Evolutionary conservation across 2,329 filamentous ascomycete species (phyloP), one percentile per base, ranked within the genome.

Genomic region (Metarhizium robertsii): DNA sequence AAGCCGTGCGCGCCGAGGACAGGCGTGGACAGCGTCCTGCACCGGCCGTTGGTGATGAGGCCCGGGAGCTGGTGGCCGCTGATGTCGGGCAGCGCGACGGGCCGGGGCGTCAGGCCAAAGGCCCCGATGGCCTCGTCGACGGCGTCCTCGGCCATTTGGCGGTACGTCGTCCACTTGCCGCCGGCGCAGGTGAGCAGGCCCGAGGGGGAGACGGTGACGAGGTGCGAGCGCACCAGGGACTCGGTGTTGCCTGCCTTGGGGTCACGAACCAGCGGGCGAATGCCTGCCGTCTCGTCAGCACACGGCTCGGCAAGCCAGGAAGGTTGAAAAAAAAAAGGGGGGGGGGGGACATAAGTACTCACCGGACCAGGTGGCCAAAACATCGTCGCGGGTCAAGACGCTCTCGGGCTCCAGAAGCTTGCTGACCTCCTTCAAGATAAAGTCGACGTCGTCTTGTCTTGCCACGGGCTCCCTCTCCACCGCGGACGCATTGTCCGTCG

Each of bases 101-200:
- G 70, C 8, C 70, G 69, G 5, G 86, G 73, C 52, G 75, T 70
- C 32, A 92, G 77, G 43, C 74, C 67, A 67, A 90, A 91, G 52
- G 80, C 75, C 59, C 78, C 75, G 71, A 92, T 79, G 32, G 88
- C 88, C 65, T 90, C 85, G 66, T 92, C 88, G 58, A 94, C 88
- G 50, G 87, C 87, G 64, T 92, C 88, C 69, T 94, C 87, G 53
- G 89, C 86, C 89, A 94, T 94, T 67, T 92, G 87, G 55, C 88
- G 86, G 73, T 92, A 94, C 11, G 88, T 94, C 6, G 88, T 94
- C 88, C 88, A 92, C 73, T 92, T 94, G 59, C 88, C 88, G 62
- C 88, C 88, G 38, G 88, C 87, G 69, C 88, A 90, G 53, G 88
- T 92, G 61, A 94, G 74, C 16, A 94, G 79, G 14, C 88, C 88